Base-by-base conservation (phyloP, 2,329 filamentous ascomycete genomes). In the Pseudopyricularia javanii region DNA sequence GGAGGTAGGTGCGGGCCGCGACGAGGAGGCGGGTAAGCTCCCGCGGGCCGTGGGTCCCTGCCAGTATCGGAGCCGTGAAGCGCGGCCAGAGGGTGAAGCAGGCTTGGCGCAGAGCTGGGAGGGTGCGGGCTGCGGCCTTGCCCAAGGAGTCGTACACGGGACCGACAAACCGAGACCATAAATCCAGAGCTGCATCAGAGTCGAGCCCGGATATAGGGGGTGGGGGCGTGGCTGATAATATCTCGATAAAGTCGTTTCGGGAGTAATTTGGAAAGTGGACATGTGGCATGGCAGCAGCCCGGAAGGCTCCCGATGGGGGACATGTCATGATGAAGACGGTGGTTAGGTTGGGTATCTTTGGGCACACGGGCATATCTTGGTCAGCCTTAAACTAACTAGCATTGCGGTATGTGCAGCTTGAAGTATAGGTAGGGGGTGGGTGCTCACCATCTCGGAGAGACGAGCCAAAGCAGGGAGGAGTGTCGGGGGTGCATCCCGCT, bases 101-200 rank as follows among this genome's bases (percentile, higher is more conserved):
- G 50, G 85, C 80, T 34, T 79, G 77, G 3, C 74, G 75, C 59
- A 95, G 90, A 11, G 80, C 79, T 1, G 85, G 76, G 14, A 97
- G 74, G 35, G 91, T 90, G 50, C 90, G 82, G 1, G 86, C 86
- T 3, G 89, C 89, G 48, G 88, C 82, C 57, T 85, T 88, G 49
- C 85, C 82, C 12, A 97, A 74, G 1, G 91, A 83, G 64, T 98
- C 93, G 75, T 94, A 93, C 14, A 95, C 82, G 4, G 88, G 88
- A 49, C 81, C 81, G 56, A 85, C 81, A 71, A 95, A 97, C 47
- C 89, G 83, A 14, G 80, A 73, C 86, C 87, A 93, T 15, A 91
- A 78, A 67, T 86, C 85, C 24, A 69, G 64, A 9, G 85, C 85
- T 55, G 81, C 78, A 49, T 71, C 68, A 49, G 64, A 59, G 2